These are phyloP conservation scores for Syncephalastrum racemosum DNA, from an alignment of 371 early-diverging fungal species.

Conservation along the genomic window DNA sequence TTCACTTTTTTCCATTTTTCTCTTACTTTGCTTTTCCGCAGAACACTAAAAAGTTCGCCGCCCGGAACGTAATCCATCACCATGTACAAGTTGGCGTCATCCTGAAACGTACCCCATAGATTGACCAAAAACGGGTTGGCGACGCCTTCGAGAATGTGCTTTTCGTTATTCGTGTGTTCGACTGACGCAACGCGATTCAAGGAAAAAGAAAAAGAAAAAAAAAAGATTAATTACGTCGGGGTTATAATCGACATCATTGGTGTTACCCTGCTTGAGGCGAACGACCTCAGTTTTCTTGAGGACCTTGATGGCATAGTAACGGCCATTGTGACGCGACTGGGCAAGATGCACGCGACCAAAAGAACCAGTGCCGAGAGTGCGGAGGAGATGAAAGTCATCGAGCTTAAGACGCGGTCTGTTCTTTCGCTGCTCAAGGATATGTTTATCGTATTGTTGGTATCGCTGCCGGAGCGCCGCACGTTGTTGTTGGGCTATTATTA, in stretches of 20 bases:
- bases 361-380: slow-evolving; percentile 96
- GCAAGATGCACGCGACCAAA: slow-evolving; percentile 98
- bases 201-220: background rate
- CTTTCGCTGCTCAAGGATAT: slow-evolving; percentile 35
- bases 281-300: slow-evolving; percentile 94
- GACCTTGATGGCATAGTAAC: slow-evolving; percentile 97
- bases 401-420: slow-evolving; percentile 59
- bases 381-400: slow-evolving; percentile 66
- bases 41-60: slow-evolving; percentile 91
- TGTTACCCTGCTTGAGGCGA: slow-evolving; percentile 76
- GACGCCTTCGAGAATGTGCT: slow-evolving; percentile 84
- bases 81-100: slow-evolving; percentile 83
- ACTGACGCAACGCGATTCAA: slow-evolving; percentile 42
- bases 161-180: slow-evolving; percentile 98
- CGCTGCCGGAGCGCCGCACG: slow-evolving; percentile 15
- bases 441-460: slow-evolving; percentile 33
- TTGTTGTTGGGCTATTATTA: slow-evolving; percentile 11
- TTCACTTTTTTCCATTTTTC: slow-evolving; percentile 13
- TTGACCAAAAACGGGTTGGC: slow-evolving; percentile 94
- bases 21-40: slow-evolving; percentile 63
- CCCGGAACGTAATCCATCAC: slow-evolving; percentile 98
- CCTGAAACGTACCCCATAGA: slow-evolving; percentile 88
- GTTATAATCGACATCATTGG: no score
- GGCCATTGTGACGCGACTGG: slow-evolving; percentile 65
- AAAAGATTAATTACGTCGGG: no score